These are phyloP conservation scores for Lophiostoma macrostomum DNA, from an alignment of 495 filamentous ascomycete genomes.

Conservation along the genomic window DNA sequence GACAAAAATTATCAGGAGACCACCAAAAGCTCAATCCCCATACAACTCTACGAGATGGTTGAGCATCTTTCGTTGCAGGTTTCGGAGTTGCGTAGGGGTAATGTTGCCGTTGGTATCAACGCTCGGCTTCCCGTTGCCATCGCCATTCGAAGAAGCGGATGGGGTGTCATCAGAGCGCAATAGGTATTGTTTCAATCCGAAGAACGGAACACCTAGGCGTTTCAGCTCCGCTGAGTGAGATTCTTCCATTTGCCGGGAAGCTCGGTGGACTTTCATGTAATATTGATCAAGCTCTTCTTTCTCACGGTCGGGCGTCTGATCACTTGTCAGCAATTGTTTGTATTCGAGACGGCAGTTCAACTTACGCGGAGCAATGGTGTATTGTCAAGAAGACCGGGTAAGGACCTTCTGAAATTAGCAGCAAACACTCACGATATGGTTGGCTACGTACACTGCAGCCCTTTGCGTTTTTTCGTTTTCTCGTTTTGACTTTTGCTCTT, in stretches of 20 bases:
- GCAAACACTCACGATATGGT: not conserved
- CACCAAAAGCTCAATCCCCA: slow-evolving; percentile 24
- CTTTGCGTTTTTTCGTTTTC: slow-evolving; percentile 9
- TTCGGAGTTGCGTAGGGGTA: slow-evolving; percentile 48
- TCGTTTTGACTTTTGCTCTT: slow-evolving; percentile 45
- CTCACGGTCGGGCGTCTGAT: slow-evolving; percentile 46
- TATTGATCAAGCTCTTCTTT: slow-evolving; percentile 55
- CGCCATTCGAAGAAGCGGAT: not conserved
- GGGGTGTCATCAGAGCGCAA: slow-evolving; percentile 32
- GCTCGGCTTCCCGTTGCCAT: slow-evolving; percentile 5
- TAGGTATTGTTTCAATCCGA: slow-evolving; percentile 49
- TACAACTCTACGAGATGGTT: slow-evolving; percentile 62
- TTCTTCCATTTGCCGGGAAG: slow-evolving; percentile 56
- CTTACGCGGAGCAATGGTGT: slow-evolving; percentile 5
- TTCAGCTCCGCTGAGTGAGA: slow-evolving; percentile 56
- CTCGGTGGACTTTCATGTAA: slow-evolving; percentile 60
- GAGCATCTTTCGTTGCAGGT: slow-evolving; percentile 59
- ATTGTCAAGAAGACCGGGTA: slow-evolving; percentile 8
- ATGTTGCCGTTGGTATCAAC: slow-evolving; percentile 33
- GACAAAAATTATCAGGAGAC: not conserved
- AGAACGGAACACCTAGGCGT: slow-evolving; percentile 63
- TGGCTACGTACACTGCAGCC: slow-evolving; percentile 6
- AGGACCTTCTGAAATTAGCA: not conserved
- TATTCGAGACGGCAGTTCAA: not conserved
- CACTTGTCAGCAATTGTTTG: not conserved